phyloP scores from a whole-genome alignment of 1,284 basidiomycete species.

The Cerioporus squamosus region DNA sequence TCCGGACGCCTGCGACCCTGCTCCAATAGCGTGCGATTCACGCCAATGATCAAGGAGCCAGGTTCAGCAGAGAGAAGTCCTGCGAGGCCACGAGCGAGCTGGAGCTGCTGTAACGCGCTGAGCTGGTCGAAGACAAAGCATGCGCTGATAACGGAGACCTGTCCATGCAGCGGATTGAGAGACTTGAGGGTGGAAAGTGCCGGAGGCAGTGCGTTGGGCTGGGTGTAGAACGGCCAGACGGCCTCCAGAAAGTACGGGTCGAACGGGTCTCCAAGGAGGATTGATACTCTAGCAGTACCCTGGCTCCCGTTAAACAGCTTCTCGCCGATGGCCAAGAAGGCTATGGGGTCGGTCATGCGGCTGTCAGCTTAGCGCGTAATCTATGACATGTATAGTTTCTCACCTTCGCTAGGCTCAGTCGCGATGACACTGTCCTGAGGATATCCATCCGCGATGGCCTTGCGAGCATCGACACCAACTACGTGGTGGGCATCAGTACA shows the following conservation, averaged over 20 bases:
- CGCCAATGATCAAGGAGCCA: slow-evolving; percentile 39
- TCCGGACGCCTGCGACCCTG: slow-evolving; percentile 12
- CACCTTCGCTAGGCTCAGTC: slow-evolving; percentile 23
- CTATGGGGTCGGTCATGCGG: too few relatives aligned
- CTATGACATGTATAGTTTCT: too few relatives aligned
- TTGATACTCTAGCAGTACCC: slow-evolving; percentile 35
- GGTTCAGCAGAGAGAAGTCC: slow-evolving; percentile 40
- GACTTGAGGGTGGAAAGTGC: slow-evolving; percentile 36
- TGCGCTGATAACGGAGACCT: slow-evolving; percentile 47
- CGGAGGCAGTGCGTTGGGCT: slow-evolving; percentile 31
- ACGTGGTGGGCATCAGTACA: too few relatives aligned
- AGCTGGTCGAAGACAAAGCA: slow-evolving; percentile 54
- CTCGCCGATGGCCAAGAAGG: slow-evolving; percentile 30
- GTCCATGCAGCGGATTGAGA: slow-evolving; percentile 45
- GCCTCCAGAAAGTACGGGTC: slow-evolving; percentile 35
- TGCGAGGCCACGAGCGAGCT: slow-evolving; percentile 42
- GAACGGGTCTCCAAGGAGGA: slow-evolving; percentile 47
- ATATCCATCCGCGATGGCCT: slow-evolving; percentile 43
- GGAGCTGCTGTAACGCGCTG: slow-evolving; percentile 41
- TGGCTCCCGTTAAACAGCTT: not conserved
- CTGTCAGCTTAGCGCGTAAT: too few relatives aligned
- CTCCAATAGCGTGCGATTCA: slow-evolving; percentile 25
- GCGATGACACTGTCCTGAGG: slow-evolving; percentile 38
- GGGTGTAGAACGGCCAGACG: slow-evolving; percentile 23
- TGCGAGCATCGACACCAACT: slow-evolving; percentile 49